These are phyloP conservation scores for Hamamelis virginiana DNA, from an alignment of 164 flowering plant species.

Conservation along the genomic window DNA sequence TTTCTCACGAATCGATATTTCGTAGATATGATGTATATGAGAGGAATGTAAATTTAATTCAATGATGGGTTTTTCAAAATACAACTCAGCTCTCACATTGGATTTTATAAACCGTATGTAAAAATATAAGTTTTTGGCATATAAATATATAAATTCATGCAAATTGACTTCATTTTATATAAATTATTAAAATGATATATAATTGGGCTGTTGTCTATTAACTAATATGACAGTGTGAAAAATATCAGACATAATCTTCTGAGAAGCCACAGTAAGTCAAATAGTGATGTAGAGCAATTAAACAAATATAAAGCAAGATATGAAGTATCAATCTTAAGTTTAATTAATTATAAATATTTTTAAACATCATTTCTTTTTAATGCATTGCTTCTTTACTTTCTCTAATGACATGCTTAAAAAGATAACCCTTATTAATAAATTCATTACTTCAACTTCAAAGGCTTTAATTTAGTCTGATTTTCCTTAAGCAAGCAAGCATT, in stretches of 20 bases:
- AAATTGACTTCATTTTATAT: background rate
- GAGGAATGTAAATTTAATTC: too few relatives aligned
- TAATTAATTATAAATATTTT: background rate
- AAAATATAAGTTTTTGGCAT: too few relatives aligned
- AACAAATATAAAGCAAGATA: background rate
- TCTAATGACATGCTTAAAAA: background rate
- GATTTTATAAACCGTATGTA: too few relatives aligned
- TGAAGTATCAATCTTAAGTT: background rate
- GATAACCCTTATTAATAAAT: background rate
- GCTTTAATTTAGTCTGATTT: background rate
- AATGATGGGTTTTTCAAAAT: too few relatives aligned
- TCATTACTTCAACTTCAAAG: background rate
- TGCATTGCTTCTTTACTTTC: background rate
- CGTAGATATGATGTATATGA: too few relatives aligned
- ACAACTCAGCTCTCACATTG: too few relatives aligned
- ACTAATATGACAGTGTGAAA: background rate
- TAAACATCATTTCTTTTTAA: too few relatives aligned
- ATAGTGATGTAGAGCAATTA: background rate
- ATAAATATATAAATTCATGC: too few relatives aligned
- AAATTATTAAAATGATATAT: background rate
- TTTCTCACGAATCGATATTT: too few relatives aligned
- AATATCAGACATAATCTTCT: background rate
- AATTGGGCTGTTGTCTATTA: background rate
- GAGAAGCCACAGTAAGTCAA: background rate
- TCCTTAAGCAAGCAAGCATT: background rate